phyloP scores from a whole-genome alignment of 1,139 yeast species.

The Pichia sp. region DNA sequence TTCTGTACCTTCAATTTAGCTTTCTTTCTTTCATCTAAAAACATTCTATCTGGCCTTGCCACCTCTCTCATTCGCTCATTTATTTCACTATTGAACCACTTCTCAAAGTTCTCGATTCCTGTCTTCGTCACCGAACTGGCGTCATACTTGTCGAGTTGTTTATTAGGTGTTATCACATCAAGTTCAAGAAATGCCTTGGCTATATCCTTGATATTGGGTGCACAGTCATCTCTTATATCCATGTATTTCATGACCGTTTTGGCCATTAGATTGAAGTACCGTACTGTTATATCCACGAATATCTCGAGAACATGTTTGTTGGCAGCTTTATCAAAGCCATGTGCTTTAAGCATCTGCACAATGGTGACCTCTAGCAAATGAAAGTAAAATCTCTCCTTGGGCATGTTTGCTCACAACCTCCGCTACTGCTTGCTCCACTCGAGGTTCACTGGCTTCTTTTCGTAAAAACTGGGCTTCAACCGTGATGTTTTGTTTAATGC shows the following conservation, averaged over 20 bases:
- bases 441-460: too few species aligned
- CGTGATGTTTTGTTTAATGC: too few species aligned
- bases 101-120: slow-evolving; percentile 25
- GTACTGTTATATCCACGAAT: slow-evolving; percentile 25
- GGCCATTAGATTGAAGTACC: slow-evolving; percentile 22
- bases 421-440: too few species aligned
- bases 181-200: slow-evolving; percentile 25
- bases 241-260: slow-evolving; percentile 19
- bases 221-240: slow-evolving; percentile 20
- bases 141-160: slow-evolving; percentile 24
- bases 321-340: slow-evolving; percentile 26
- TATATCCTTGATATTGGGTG: slow-evolving; percentile 24
- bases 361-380: slow-evolving; percentile 25
- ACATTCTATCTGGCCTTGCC: slow-evolving; percentile 25
- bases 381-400: slow-evolving; percentile 23
- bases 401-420: slow-evolving; percentile 21
- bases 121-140: slow-evolving; percentile 19
- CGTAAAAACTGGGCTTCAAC: too few species aligned
- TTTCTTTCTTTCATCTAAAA: slow-evolving; percentile 20
- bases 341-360: slow-evolving; percentile 27
- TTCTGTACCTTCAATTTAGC: slow-evolving; percentile 15
- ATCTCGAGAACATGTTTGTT: slow-evolving; percentile 25
- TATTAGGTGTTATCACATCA: slow-evolving; percentile 24
- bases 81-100: slow-evolving; percentile 26
- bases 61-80: slow-evolving; percentile 24